Evolutionary conservation across 164 flowering plant genomes (phyloP), one percentile per base, ranked within the genome.

Genomic region (Magnolia sinica): DNA sequence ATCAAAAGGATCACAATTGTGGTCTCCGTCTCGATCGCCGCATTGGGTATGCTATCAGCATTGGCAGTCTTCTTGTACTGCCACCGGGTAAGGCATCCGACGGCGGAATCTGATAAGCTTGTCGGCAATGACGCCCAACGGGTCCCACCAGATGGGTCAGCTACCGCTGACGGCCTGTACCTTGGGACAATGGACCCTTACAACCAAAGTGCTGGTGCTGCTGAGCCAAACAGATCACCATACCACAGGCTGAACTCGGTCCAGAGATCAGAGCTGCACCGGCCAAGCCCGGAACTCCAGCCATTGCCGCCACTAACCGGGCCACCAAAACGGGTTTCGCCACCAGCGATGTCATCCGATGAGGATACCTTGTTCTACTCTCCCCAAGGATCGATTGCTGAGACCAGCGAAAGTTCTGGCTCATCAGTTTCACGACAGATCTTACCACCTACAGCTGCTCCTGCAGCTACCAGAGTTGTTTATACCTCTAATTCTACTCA

Each of bases 221-320:
- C 64, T 31, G 87, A 85, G 22, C 22, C 69, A 14, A 82, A 73
- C 63, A 86, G 77, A 20, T 92, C 98, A 9, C 98, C 98, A 50
- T 90, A 90, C 72, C 87, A 79, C 31, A 94, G 88, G 83, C 79
- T 94, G 68, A 85, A 74, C 51, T 83, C 96, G 1, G 74, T 83
- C 0, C 88, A 86, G 72, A 82, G 83, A 78, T 89, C 91, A 7
- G 94, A 88, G 65, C 75, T 91, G 78, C 87, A 92, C 72, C 83
- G 93, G 63, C 98, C 98, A 0, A 94, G 99, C 73, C 99, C 99
- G 4, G 99, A 96, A 45, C 86, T 95, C 83, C 98, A 93, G 76
- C 98, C 98, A 9, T 80, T 95, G 77, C 96, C 98, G 10, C 98
- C 96, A 1, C 73, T 95, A 77, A 76, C 73, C 0, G 86, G 82